phyloP scores from a whole-genome alignment of 192 early-diverging fungal genomes.

The Coemansia sp. region DNA sequence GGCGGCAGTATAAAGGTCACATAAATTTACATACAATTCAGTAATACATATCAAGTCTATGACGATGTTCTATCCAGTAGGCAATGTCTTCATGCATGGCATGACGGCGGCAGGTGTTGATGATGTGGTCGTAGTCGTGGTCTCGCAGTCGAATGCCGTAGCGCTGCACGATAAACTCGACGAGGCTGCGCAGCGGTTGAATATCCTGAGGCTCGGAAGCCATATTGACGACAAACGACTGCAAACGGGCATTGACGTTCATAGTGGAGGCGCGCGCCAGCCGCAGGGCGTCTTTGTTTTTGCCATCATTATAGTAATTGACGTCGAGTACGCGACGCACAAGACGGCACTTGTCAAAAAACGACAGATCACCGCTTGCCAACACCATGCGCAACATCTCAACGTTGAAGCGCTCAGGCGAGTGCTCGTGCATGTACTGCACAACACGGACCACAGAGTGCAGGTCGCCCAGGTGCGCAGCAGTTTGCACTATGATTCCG shows the following conservation, averaged over 20 bases:
- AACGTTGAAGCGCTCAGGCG: constrained; percentile 11
- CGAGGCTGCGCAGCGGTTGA: neutral
- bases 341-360: constrained; percentile 2
- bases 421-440: constrained; percentile 9
- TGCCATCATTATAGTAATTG: too few species aligned
- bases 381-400: constrained; percentile 26
- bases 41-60: neutral
- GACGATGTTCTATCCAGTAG: neutral
- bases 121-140: neutral
- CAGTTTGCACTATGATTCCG: constrained; percentile 9
- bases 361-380: neutral
- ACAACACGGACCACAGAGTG: neutral
- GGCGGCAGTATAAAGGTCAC: neutral
- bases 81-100: neutral
- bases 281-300: too few species aligned
- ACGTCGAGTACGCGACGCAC: neutral
- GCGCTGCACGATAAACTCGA: neutral
- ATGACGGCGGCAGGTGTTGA: neutral
- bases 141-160: neutral
- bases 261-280: neutral
- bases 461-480: constrained; percentile 2
- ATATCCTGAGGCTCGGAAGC: neutral
- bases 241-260: constrained; percentile 1
- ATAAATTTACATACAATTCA: neutral
- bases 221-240: constrained; percentile 7